These are phyloP conservation scores for Mucor plumbeus DNA, from an alignment of 371 early-diverging fungal genomes.

Conservation along the genomic window DNA sequence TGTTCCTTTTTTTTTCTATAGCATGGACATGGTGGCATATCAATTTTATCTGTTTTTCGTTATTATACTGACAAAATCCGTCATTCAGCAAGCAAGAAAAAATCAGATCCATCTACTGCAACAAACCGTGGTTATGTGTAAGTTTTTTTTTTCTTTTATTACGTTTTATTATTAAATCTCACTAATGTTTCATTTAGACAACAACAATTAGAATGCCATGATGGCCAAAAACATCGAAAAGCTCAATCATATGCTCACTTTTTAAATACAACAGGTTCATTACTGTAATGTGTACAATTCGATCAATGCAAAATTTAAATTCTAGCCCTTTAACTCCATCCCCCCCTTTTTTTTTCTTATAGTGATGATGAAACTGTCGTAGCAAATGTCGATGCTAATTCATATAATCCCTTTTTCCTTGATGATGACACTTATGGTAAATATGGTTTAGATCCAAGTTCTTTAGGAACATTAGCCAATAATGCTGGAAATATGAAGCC, in stretches of 20 bases:
- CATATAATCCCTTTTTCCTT: slow-evolving; percentile 64
- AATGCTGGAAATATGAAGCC: slow-evolving; percentile 29
- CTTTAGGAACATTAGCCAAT: slow-evolving; percentile 24
- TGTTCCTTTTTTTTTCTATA: slow-evolving; percentile 9
- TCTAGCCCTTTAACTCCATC: background rate
- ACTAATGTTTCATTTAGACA: slow-evolving; percentile 28
- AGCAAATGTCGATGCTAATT: slow-evolving; percentile 7
- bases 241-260: slow-evolving; percentile 56
- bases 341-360: background rate
- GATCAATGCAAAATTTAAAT: background rate
- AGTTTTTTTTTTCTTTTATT: background rate
- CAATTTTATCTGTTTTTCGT: slow-evolving; percentile 51
- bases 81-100: slow-evolving; percentile 38
- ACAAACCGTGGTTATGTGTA: slow-evolving; percentile 55
- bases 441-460: slow-evolving; percentile 37
- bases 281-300: slow-evolving; percentile 30
- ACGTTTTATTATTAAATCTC: background rate
- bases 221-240: slow-evolving; percentile 39
- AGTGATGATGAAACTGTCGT: slow-evolving; percentile 24
- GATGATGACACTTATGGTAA: slow-evolving; percentile 61
- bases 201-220: slow-evolving; percentile 46
- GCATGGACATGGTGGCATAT: slow-evolving; percentile 34
- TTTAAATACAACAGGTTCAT: slow-evolving; percentile 40
- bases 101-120: slow-evolving; percentile 18
- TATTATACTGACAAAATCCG: slow-evolving; percentile 58